Conservation (phyloP, 177 flowering plant species). For the Tripterygium wilfordii region DNA sequence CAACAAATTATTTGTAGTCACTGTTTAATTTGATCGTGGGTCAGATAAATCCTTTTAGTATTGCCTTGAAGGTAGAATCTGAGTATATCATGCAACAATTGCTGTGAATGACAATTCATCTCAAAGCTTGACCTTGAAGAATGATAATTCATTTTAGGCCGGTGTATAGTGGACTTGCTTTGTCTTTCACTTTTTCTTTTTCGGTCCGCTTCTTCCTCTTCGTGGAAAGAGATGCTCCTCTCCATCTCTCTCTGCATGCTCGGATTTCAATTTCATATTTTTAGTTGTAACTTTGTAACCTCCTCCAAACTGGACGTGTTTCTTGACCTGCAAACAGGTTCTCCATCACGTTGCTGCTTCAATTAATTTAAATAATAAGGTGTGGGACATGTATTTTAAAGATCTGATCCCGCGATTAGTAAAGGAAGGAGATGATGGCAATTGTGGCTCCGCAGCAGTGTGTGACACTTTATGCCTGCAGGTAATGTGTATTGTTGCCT, state of each 20-base stretch:
- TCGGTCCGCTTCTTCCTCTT: too few relatives aligned
- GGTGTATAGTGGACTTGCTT: too few relatives aligned
- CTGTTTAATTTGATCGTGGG: too few relatives aligned
- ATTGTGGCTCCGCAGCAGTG: constrained; percentile 82
- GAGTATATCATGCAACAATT: too few relatives aligned
- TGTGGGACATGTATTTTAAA: constrained; percentile 43
- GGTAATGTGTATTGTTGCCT: constrained; percentile 36
- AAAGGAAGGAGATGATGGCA: constrained; percentile 86
- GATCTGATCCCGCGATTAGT: constrained; percentile 76
- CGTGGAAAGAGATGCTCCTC: neutral
- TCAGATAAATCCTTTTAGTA: too few relatives aligned
- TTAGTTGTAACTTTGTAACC: neutral
- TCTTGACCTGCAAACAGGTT: constrained; percentile 44
- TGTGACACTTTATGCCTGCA: constrained; percentile 92
- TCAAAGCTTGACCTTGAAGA: neutral
- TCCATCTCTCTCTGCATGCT: too few relatives aligned
- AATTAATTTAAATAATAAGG: constrained; percentile 63
- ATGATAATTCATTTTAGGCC: neutral
- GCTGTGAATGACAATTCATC: too few relatives aligned
- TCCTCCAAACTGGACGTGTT: neutral
- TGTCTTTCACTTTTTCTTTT: too few relatives aligned
- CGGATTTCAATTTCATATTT: neutral
- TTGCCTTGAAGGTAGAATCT: too few relatives aligned
- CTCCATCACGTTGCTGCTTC: constrained; percentile 71
- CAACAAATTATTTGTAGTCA: too few relatives aligned